Evolutionary conservation across 2,329 filamentous ascomycete genomes (phyloP), one percentile per base, ranked within the genome.

Genomic region (Fusarium sp.): DNA sequence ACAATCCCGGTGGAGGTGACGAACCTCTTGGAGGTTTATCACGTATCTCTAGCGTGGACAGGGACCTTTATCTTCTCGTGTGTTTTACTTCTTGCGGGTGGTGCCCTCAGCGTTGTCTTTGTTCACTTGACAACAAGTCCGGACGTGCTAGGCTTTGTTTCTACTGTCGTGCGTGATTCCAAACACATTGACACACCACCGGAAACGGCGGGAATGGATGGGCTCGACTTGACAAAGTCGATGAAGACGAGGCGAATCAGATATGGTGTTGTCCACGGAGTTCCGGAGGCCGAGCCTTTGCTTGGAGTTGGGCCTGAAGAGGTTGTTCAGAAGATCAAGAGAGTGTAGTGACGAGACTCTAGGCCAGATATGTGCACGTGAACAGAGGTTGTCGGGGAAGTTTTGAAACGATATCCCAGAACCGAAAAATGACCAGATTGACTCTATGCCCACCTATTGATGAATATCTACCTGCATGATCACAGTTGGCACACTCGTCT

Each of bases 151-250:
- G 51, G 51, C 5, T 55, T 31, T 35, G 51, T 22, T 20, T 55
- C 51, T 5, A 55, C 51, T 20, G 27, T 35, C 2, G 51, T 55
- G 7, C 51, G 67, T 22, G 72, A 74, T 35, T 55, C 51, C 11
- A 55, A 33, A 17, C 29, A 55, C 11, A 20, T 55, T 8, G 51
- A 35, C 10, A 35, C 51, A 35, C 17, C 49, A 22, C 29, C 17
- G 20, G 51, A 55, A 7, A n/a, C 29, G 17, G 16, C 27, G 16
- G 9, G 6, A 16, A 55, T 55, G 51, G 29, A 33, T 6, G 51
- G 51, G 6, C 12, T 22, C 11, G 51, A 31, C 4, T 20, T 55
- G 6, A 33, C 31, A 20, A 31, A 31, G 51, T 20, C 17, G n/a
- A 31, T 55, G 29, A 31, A 20, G 11, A 33, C 4, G 17, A 31